Evolutionary conservation across 2,329 filamentous ascomycete genomes (phyloP).

Genomic region (Arthroderma sp.): DNA sequence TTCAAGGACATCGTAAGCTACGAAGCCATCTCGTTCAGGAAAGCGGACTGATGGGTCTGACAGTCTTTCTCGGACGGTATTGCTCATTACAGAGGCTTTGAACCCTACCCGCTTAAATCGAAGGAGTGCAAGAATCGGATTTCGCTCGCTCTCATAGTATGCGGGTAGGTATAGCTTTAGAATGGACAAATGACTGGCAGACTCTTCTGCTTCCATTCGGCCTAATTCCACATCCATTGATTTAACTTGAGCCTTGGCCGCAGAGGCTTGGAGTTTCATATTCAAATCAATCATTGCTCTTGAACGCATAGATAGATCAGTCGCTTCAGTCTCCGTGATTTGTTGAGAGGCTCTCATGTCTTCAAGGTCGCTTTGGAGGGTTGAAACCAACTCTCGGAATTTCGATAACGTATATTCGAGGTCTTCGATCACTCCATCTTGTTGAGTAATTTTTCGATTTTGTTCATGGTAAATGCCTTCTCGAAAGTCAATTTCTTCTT

Average conservation of each 20-base stretch:
- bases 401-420: slow-evolving; percentile 80
- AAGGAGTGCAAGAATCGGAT: slow-evolving; percentile 78
- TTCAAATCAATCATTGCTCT: slow-evolving; percentile 95
- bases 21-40: slow-evolving; percentile 61
- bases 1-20: slow-evolving; percentile 68
- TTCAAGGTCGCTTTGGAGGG: slow-evolving; percentile 72
- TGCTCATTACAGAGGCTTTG: slow-evolving; percentile 69
- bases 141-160: slow-evolving; percentile 63
- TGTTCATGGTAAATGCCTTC: slow-evolving; percentile 78
- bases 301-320: slow-evolving; percentile 76
- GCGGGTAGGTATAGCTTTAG: slow-evolving; percentile 82
- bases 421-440: slow-evolving; percentile 70
- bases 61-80: slow-evolving; percentile 67
- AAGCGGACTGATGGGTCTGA: slow-evolving; percentile 54
- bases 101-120: slow-evolving; percentile 79
- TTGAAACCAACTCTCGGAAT: slow-evolving; percentile 80
- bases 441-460: slow-evolving; percentile 56
- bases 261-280: slow-evolving; percentile 80
- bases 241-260: slow-evolving; percentile 83
- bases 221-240: slow-evolving; percentile 84
- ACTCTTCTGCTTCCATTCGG: slow-evolving; percentile 78
- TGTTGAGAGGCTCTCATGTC: slow-evolving; percentile 87
- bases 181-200: slow-evolving; percentile 75
- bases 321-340: slow-evolving; percentile 83
- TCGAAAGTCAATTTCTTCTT: slow-evolving; percentile 83